phyloP scores from a whole-genome alignment of 257 asterid genomes.

The Plantago ovata region DNA sequence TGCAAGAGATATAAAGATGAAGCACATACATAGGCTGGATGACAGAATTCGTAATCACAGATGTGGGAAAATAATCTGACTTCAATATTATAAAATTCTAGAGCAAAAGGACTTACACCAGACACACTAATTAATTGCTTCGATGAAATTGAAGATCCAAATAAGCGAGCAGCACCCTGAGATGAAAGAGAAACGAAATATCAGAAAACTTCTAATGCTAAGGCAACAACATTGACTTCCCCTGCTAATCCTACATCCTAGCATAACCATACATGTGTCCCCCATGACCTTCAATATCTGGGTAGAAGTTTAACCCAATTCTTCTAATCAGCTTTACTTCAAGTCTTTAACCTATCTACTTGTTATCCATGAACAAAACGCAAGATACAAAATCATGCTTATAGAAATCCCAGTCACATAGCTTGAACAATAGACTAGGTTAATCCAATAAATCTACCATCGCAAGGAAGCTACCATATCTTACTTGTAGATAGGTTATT shows the following conservation, averaged over 20 bases:
- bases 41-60: not conserved
- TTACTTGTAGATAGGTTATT: constrained; percentile 89
- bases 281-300: no score
- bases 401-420: not conserved
- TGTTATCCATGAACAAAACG: not conserved
- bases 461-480: constrained; percentile 18
- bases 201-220: constrained; percentile 2
- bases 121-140: constrained; percentile 78
- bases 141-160: constrained; percentile 86
- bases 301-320: not conserved
- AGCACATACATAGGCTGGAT: not conserved
- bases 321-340: constrained; percentile 4
- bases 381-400: not conserved
- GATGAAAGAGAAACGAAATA: constrained; percentile 17
- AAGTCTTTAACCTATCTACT: not conserved
- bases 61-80: constrained; percentile 11
- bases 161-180: constrained; percentile 97
- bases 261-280: not conserved
- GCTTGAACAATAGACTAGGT: not conserved
- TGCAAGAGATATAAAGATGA: not conserved
- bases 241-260: constrained; percentile 3
- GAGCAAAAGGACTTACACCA: constrained; percentile 60
- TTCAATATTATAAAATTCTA: not conserved
- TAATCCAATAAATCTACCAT: constrained; percentile 7
- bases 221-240: constrained; percentile 5